These are phyloP conservation scores for Podila horticola DNA, from an alignment of 192 early-diverging fungal genomes.

Conservation along the genomic window DNA sequence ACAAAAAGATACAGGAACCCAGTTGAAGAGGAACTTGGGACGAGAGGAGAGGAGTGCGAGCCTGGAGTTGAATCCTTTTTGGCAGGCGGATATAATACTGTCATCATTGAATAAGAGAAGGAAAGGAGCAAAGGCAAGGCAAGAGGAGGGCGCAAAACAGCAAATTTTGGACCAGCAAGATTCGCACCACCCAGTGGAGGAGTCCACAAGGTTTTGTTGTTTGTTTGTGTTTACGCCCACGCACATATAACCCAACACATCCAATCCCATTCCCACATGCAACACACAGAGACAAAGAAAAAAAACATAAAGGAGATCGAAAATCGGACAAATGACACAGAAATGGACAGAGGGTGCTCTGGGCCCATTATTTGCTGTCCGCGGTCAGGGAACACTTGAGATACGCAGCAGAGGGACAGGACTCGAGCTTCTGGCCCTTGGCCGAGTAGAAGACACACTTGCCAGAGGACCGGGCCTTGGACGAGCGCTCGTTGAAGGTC, in stretches of 20 bases:
- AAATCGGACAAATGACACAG: slow-evolving; percentile 3
- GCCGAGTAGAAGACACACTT: slow-evolving; percentile 72
- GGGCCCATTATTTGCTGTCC: slow-evolving; percentile 19
- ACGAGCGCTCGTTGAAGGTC: slow-evolving; percentile 86
- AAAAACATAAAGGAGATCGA: neutral
- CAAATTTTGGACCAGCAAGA: too few relatives aligned
- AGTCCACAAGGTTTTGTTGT: neutral
- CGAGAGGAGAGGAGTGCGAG: too few relatives aligned
- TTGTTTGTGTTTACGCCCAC: neutral
- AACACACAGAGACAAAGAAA: neutral
- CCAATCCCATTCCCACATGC: neutral
- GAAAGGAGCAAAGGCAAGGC: neutral
- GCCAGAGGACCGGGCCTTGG: slow-evolving; percentile 67
- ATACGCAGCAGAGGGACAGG: slow-evolving; percentile 51
- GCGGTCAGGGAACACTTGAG: slow-evolving; percentile 43
- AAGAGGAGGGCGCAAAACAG: neutral
- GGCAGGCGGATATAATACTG: too few relatives aligned
- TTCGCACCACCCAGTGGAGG: neutral
- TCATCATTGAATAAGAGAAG: too few relatives aligned
- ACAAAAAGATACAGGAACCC: slow-evolving; percentile 15
- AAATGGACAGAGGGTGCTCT: neutral
- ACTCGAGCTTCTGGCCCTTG: slow-evolving; percentile 51
- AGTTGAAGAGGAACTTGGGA: neutral
- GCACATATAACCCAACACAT: neutral
- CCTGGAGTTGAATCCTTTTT: too few relatives aligned